A percentile compares a stretch with the other conserved stretches of the same genome.
Conservation (phyloP, 805 yeast species). For the Cephaloascus fragrans region DNA sequence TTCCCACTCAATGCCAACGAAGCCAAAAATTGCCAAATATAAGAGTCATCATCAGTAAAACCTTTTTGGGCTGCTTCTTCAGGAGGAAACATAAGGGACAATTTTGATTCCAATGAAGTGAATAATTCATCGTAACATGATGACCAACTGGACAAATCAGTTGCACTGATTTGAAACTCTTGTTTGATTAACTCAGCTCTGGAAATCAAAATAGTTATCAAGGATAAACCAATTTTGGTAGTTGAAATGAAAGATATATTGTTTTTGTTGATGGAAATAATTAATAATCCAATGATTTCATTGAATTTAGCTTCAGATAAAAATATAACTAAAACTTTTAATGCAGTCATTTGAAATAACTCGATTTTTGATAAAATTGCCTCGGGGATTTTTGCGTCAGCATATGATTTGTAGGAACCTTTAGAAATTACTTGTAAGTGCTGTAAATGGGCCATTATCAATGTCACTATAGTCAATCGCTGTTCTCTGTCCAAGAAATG, state of each 20-base stretch:
- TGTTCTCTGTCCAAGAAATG: constrained; percentile 72
- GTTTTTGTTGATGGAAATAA: constrained; percentile 60
- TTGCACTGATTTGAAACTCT: constrained; percentile 51
- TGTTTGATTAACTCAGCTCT: constrained; percentile 89
- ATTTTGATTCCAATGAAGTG: constrained; percentile 66
- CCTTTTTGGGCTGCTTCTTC: constrained; percentile 20
- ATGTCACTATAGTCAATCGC: constrained; percentile 64
- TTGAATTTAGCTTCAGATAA: constrained; percentile 73
- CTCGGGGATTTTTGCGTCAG: constrained; percentile 40
- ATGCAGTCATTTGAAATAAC: constrained; percentile 67
- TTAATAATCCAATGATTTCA: constrained; percentile 69
- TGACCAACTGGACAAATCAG: constrained; percentile 63
- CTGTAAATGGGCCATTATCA: constrained; percentile 71
- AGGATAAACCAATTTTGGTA: constrained; percentile 73
- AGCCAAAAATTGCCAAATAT: constrained; percentile 96
- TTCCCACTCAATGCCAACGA: constrained; percentile 87
- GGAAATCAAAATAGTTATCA: constrained; percentile 82
- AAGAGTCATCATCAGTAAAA: constrained; percentile 54
- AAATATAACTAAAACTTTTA: constrained; percentile 76
- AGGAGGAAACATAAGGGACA: constrained; percentile 77
- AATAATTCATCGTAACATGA: constrained; percentile 75
- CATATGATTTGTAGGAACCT: constrained; percentile 61
- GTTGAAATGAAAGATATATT: constrained; percentile 60
- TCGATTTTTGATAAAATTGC: constrained; percentile 54
- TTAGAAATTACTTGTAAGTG: constrained; percentile 67